Base-by-base conservation (phyloP, 345 rosid species). In the Ceriops zippeliana region DNA sequence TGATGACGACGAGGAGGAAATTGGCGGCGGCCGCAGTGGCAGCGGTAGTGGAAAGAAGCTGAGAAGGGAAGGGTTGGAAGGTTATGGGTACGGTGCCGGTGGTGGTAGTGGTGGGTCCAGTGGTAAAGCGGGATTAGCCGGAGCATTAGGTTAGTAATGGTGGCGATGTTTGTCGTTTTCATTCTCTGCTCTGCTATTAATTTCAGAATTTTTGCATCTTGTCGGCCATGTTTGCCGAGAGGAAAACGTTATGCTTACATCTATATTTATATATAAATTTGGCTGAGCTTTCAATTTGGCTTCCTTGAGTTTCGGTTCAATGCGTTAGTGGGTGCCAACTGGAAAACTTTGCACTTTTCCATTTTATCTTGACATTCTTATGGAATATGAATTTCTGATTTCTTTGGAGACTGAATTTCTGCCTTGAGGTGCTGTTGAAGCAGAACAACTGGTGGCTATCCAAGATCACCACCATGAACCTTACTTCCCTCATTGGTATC, bases 41-140 rank as follows among this genome's bases (percentile, higher is more conserved):
- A 85, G 90, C 9, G 80, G 86, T 19, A 77, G 78, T 72, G 93
- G 87, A 67, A 92, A 92, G 89, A 95, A 87, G 73, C 20, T 74
- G 17, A 82, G 99, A 81, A 90, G 92, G 74, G 98, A 90, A 46
- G 90, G 84, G 21, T 82, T 62, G 74, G 89, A 83, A 0, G 87
- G 82, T 5, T 88, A 81, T 68, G 84, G 84, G 58, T 79, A 78
- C 35, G 78, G 80, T 20, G 72, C 70, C 6, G 85, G 73, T 19
- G 58, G 27, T 21, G 31, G 28, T 56, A 16, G 26, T 56, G 56
- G 79, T 47, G 89, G 84, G 47, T 81, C 86, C 15, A 84, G 85
- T 64, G 96, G 92, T 52, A 87, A 79, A 79, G 20, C 66, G n/a
- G 84, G 84, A 62, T 71, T 78, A 80, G 68, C 86, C 21, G 86